Evolutionary conservation across 768 basidiomycete species (phyloP).

Genomic region (Termitomyces sp.): DNA sequence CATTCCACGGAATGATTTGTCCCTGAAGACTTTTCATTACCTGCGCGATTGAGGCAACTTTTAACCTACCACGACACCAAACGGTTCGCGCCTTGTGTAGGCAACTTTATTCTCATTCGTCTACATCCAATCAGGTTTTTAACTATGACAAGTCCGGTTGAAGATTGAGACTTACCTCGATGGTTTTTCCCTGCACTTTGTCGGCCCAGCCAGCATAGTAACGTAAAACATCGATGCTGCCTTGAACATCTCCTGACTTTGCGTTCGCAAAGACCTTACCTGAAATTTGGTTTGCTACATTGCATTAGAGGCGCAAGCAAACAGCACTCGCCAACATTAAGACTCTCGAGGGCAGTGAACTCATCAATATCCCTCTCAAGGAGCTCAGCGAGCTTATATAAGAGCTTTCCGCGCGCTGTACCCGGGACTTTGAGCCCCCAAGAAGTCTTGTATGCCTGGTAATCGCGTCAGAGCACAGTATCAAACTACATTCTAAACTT

Average conservation of each 20-base stretch:
- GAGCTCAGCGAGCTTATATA: slow-evolving; percentile 27
- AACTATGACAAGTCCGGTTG: no score
- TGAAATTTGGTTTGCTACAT: slow-evolving; percentile 8
- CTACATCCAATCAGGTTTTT: slow-evolving; percentile 2
- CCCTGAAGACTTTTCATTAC: slow-evolving; percentile 14
- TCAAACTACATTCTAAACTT: background rate
- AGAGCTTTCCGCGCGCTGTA: slow-evolving; percentile 17
- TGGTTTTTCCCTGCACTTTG: slow-evolving; percentile 67
- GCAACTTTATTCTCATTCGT: slow-evolving; percentile 22
- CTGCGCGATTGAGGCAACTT: background rate
- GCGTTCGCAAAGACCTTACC: slow-evolving; percentile 52
- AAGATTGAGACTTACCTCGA: slow-evolving; percentile 34
- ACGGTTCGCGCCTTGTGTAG: slow-evolving; percentile 46
- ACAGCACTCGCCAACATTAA: slow-evolving; percentile 17
- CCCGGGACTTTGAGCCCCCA: slow-evolving; percentile 66
- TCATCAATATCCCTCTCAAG: slow-evolving; percentile 23
- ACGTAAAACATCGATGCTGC: slow-evolving; percentile 42
- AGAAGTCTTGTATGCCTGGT: slow-evolving; percentile 39
- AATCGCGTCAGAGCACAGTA: background rate
- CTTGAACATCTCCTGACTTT: slow-evolving; percentile 41
- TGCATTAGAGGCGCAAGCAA: background rate
- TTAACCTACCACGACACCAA: slow-evolving; percentile 36
- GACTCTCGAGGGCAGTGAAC: slow-evolving; percentile 22
- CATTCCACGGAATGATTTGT: slow-evolving; percentile 58
- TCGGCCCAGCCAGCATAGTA: slow-evolving; percentile 90